Base-by-base conservation (phyloP, 495 filamentous ascomycete genomes). In the Margaritispora aquatica region DNA sequence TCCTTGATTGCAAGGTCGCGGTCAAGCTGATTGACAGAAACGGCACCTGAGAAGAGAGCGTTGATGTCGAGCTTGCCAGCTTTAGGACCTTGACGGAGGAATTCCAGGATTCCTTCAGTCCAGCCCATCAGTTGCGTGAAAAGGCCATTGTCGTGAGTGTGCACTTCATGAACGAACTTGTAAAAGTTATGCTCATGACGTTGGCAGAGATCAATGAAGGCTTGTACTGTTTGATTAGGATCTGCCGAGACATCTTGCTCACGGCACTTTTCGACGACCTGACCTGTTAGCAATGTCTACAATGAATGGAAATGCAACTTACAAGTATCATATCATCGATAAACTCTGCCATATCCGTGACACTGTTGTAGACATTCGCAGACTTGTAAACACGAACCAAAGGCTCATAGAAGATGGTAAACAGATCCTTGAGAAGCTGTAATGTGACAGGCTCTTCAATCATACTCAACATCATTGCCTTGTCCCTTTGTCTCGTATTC, bases 401-500 rank as follows among this genome's bases (percentile, higher is more conserved):
- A 0, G 94, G 94, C 69, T 98, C 94, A 72, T 98, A 98, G 77
- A 98, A 98, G 68, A 98, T 97, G 20, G 91, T 95, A 73, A 98
- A 97, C 48, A 98, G 84, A 64, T 97, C 95, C 41, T 91, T 85
- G 80, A 98, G 94, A 46, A 98, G 78, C 66, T 94, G 88, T 23
- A 97, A 80, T 7, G 94, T 97, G 20, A 89, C 89, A 0, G 94
- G 90, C 73, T 98, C 94, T 74, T 97, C 90, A 55, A 97, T 93
- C 62, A 97, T 89, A 60, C 83, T 84, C 47, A 96, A 77, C 94
- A 98, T 97, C 90, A 96, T 96, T 13, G 83, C 77, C 82, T 98
- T 98, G 72, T 98, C 94, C 54, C 95, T 79, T 66, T 96, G 92
- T 9, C 94, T 80, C 11, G 89, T 91, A 72, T 90, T 89, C 10